Evolutionary conservation across 139 green algal species (phyloP).

Genomic region (Chlamydomonas applanata): DNA sequence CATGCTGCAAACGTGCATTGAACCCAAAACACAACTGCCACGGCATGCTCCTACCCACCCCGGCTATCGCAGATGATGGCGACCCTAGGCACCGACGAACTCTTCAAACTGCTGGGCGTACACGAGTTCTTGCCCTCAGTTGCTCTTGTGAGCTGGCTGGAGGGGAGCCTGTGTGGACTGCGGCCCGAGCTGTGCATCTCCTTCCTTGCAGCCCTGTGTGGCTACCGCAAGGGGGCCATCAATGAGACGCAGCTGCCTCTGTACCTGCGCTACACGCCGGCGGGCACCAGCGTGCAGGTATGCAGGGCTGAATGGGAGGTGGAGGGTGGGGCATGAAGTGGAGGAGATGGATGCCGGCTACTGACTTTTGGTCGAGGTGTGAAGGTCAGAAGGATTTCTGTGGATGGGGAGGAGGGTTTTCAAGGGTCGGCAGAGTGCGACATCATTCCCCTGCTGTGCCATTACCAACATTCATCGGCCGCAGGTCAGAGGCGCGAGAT

Average conservation of each 20-base stretch:
- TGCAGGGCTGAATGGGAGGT: too few species aligned
- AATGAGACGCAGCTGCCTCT: constrained; percentile 32
- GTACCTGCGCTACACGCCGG: constrained; percentile 50
- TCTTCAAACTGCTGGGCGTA: constrained; percentile 2
- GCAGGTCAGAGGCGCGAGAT: too few species aligned
- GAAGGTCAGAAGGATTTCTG: too few species aligned
- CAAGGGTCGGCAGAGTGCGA: too few species aligned
- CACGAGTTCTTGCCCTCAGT: constrained; percentile 16
- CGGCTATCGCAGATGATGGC: constrained; percentile 11
- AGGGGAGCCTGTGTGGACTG: constrained; percentile 24
- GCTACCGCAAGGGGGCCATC: constrained; percentile 25
- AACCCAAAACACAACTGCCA: too few species aligned
- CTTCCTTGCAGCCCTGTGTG: constrained; percentile 16
- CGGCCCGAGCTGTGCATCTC: constrained; percentile 32
- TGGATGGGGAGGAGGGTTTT: too few species aligned
- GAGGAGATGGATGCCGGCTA: too few species aligned
- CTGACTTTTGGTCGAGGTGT: too few species aligned
- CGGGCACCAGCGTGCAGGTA: constrained; percentile 42
- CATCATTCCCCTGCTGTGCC: too few species aligned
- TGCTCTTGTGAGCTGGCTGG: constrained; percentile 18
- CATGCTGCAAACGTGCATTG: background rate
- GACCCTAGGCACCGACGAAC: constrained; percentile 26
- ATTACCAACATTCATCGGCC: too few species aligned
- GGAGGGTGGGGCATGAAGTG: too few species aligned
- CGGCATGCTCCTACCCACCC: too few species aligned